Evolutionary conservation across 2,329 filamentous ascomycete species (phyloP).

Genomic region (Magnaporthiopsis poae): DNA sequence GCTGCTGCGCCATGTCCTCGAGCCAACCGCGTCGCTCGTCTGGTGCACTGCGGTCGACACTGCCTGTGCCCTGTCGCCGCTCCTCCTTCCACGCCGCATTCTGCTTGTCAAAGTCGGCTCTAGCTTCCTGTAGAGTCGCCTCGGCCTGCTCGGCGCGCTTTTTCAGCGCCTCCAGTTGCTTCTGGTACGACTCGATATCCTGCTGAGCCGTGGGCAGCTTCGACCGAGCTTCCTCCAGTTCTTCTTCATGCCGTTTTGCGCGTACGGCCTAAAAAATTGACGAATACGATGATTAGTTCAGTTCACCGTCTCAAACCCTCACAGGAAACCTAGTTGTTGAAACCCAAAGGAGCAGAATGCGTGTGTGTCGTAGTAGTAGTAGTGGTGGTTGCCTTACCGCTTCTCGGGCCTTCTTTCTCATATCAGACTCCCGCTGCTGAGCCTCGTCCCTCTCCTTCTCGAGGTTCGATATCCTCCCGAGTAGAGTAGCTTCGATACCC

Average conservation of each 20-base stretch:
- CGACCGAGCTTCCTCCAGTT: conserved; percentile 61
- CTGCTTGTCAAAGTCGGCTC: conserved; percentile 41
- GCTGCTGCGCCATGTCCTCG: conserved; percentile 33
- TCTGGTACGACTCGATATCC: conserved; percentile 51
- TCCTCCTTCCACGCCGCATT: conserved; percentile 27
- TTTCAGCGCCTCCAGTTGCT: conserved; percentile 52
- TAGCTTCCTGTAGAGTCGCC: conserved; percentile 48
- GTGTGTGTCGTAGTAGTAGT: background rate
- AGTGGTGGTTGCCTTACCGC: conserved; percentile 43
- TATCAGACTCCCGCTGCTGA: conserved; percentile 69
- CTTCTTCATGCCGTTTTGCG: conserved; percentile 65
- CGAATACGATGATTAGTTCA: background rate
- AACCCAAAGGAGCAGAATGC: background rate
- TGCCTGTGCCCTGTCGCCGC: conserved; percentile 12
- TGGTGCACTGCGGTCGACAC: conserved; percentile 15
- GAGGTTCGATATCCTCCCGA: conserved; percentile 63
- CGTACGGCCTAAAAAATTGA: conserved; percentile 43
- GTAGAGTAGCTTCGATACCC: conserved; percentile 78
- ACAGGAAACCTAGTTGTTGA: background rate
- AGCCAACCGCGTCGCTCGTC: conserved; percentile 40
- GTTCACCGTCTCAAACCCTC: background rate
- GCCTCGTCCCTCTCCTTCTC: conserved; percentile 90
- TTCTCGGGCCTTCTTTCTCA: conserved; percentile 82
- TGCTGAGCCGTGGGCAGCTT: conserved; percentile 55
- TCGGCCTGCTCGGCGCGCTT: conserved; percentile 58